A percentile compares a stretch with the other conserved stretches of the same genome.
Conservation (phyloP, 108 stramenopile species). For the Thalassiosira profunda region DNA sequence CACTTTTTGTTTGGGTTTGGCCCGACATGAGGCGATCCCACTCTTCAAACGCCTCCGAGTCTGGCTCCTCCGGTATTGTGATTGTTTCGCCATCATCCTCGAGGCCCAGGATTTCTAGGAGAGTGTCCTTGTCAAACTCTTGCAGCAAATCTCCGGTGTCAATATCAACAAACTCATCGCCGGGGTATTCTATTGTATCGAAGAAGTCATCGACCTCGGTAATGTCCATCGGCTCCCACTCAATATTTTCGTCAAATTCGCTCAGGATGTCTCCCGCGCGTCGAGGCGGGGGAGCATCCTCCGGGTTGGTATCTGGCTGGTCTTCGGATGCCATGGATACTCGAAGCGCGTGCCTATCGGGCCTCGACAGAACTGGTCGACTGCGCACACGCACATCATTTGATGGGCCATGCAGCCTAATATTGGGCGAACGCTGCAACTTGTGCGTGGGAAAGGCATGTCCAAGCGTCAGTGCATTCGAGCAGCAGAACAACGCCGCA, state of each 20-base stretch:
- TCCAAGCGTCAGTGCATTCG: not conserved
- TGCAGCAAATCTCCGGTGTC: conserved; percentile 17
- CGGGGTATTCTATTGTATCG: conserved; percentile 10
- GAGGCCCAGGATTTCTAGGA: conserved; percentile 40
- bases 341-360: not conserved
- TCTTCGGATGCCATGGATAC: conserved; percentile 10
- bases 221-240: conserved; percentile 36
- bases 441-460: not conserved
- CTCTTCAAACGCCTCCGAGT: conserved; percentile 7
- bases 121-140: conserved; percentile 45
- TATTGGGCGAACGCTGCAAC: not conserved
- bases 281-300: not conserved
- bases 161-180: conserved; percentile 26
- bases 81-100: conserved; percentile 34
- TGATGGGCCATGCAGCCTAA: not conserved
- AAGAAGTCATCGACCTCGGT: conserved; percentile 47
- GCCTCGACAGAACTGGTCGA: not conserved
- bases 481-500: not conserved
- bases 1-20: not conserved
- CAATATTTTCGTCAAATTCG: conserved; percentile 20
- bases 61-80: conserved; percentile 11
- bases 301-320: not conserved
- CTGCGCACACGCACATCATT: not conserved
- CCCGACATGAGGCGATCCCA: conserved; percentile 7
- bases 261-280: not conserved